Evolutionary conservation across 257 asterid genomes (phyloP).

Genomic region (Nemophila menziesii): DNA sequence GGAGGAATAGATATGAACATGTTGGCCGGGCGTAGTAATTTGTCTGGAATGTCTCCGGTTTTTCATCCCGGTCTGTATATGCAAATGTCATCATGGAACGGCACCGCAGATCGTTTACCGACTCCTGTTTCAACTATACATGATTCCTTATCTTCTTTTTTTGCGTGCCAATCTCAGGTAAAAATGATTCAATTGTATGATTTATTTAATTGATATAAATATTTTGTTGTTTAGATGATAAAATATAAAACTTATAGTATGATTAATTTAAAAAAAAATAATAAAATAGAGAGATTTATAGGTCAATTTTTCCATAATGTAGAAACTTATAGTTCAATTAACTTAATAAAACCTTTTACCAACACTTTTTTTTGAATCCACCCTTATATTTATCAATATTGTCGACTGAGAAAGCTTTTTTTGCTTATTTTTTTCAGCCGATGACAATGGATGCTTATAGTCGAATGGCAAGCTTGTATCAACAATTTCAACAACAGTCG

Average conservation of each 20-base stretch:
- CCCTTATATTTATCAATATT: no score
- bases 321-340: no score
- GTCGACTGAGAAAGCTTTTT: no score
- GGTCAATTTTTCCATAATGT: no score
- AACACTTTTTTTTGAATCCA: no score
- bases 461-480: conserved; percentile 59
- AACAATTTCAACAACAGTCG: conserved; percentile 46
- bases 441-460: conserved; percentile 47
- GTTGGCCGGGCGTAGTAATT: conserved; percentile 25
- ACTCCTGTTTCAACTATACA: conserved; percentile 16
- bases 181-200: not conserved
- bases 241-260: no score
- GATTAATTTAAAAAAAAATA: no score
- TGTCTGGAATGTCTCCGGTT: conserved; percentile 18
- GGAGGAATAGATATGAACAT: conserved; percentile 49
- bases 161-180: conserved; percentile 62
- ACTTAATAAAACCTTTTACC: no score
- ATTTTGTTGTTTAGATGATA: not conserved
- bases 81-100: conserved; percentile 55
- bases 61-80: conserved; percentile 25
- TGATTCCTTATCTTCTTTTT: conserved; percentile 37
- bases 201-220: not conserved
- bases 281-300: no score
- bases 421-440: conserved; percentile 33
- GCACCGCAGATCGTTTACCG: conserved; percentile 19